Evolutionary conservation across 106 monocot genomes (phyloP), one percentile per base, ranked within the genome.

Genomic region (Apostasia shenzhenica): DNA sequence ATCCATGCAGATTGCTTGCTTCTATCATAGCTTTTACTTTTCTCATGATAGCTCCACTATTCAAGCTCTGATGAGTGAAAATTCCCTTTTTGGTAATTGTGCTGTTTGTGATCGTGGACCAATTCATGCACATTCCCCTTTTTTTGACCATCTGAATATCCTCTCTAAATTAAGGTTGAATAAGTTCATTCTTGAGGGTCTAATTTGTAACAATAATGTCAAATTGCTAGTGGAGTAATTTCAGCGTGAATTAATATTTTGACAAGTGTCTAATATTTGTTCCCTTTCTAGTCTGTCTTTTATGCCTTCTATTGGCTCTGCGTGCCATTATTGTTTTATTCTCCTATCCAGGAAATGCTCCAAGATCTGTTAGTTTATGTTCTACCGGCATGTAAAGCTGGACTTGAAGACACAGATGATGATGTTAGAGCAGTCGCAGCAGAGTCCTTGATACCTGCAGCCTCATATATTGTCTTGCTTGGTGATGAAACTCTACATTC

Each of bases 371-470:
- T 99, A 56, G 45, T 57, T 47, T 83, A 81, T 67, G 55, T 92
- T 44, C 77, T 99, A 4, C 97, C 92, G 77, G 86, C 92, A 49
- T 99, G 97, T 78, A 89, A 92, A 90, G 78, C 87, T 81, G 97
- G 97, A 57, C 70, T 99, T 11, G 87, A 90, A 76, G 97, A 99
- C 62, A 74, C 87, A 4, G 97, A 99, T 77, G 97, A 99, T 85
- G 97, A 99, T 82, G 97, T 99, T 57, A 87, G 97, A 75, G 97
- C 97, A 9, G 97, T 97, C 67, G 97, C 97, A 69, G 92, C 97
- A 59, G 97, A 99, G 63, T 86, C 87, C 47, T 76, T 99, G 62
- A 82, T 99, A 74, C 97, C 97, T 45, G 72, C 97, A 48, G 81
- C 90, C 70, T 52, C 77, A 57, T 75, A 81, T 48, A 75, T 99